Conservation (phyloP, 768 basidiomycete genomes). For the Exidia glandulosa region DNA sequence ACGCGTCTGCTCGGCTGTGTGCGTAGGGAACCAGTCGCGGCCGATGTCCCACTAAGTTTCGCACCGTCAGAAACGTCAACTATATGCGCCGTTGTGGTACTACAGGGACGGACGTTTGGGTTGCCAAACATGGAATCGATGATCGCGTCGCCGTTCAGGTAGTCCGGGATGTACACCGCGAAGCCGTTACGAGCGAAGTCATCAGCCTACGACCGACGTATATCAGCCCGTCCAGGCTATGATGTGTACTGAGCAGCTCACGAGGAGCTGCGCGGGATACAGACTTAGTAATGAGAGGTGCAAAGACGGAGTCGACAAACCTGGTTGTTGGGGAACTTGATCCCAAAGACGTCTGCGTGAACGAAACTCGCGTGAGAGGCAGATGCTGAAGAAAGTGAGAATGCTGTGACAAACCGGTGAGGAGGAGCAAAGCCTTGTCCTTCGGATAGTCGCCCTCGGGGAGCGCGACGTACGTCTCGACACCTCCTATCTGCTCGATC, state of each 20-base stretch:
- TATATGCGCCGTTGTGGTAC: neutral
- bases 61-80: neutral
- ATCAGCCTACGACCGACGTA: too few relatives aligned
- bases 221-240: too few relatives aligned
- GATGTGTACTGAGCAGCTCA: too few relatives aligned
- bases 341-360: slow-evolving; percentile 19
- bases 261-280: slow-evolving; percentile 23
- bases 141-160: slow-evolving; percentile 25
- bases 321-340: slow-evolving; percentile 33
- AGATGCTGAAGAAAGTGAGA: slow-evolving; percentile 8
- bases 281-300: neutral
- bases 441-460: slow-evolving; percentile 37
- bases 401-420: slow-evolving; percentile 44
- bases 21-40: slow-evolving; percentile 31
- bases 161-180: slow-evolving; percentile 25
- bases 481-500: slow-evolving; percentile 34
- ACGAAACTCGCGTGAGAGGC: neutral
- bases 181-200: slow-evolving; percentile 34
- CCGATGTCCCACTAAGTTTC: slow-evolving; percentile 25
- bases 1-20: slow-evolving; percentile 30
- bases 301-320: slow-evolving; percentile 18
- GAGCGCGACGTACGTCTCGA: slow-evolving; percentile 42
- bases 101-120: neutral
- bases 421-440: slow-evolving; percentile 44
- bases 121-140: slow-evolving; percentile 13